Percentiles rank a stretch among this genome's conserved stretches.
These are phyloP conservation scores for Gastrolobium villosum DNA, from an alignment of 306 rosid species.

Conservation along the genomic window DNA sequence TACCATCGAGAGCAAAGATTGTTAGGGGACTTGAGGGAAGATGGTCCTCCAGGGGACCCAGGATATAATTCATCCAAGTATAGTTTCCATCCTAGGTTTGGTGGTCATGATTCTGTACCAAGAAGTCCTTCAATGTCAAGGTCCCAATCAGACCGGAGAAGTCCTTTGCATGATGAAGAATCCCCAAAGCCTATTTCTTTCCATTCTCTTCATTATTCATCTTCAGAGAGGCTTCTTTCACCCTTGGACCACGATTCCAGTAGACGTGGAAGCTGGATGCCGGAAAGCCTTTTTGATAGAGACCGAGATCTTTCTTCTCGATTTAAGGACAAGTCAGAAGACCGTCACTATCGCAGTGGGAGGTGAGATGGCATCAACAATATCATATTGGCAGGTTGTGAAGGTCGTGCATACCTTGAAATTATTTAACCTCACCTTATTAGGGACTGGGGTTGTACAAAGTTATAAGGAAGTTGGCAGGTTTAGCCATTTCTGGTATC, in stretches of 20 bases:
- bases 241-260: conserved; percentile 50
- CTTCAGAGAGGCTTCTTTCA: conserved; percentile 52
- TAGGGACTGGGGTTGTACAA: conserved; percentile 47
- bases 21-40: conserved; percentile 71
- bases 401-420: conserved; percentile 18
- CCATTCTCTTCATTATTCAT: conserved; percentile 57
- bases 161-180: conserved; percentile 61
- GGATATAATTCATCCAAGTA: conserved; percentile 56
- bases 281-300: conserved; percentile 52
- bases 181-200: conserved; percentile 46
- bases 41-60: conserved; percentile 85
- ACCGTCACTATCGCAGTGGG: conserved; percentile 60
- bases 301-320: conserved; percentile 52
- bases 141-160: conserved; percentile 64
- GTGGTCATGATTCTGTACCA: conserved; percentile 55
- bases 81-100: conserved; percentile 75
- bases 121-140: conserved; percentile 58
- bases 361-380: conserved; percentile 50
- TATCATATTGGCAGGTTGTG: conserved; percentile 35
- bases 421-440: conserved; percentile 26
- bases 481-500: conserved; percentile 44
- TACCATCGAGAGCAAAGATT: conserved; percentile 67
- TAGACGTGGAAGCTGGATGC: conserved; percentile 50
- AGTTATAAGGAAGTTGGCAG: conserved; percentile 40
- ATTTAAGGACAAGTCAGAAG: conserved; percentile 54